Evolutionary conservation across 2,329 filamentous ascomycete species (phyloP), one percentile per base, ranked within the genome.

Genomic region (Elsinoe ampelina): DNA sequence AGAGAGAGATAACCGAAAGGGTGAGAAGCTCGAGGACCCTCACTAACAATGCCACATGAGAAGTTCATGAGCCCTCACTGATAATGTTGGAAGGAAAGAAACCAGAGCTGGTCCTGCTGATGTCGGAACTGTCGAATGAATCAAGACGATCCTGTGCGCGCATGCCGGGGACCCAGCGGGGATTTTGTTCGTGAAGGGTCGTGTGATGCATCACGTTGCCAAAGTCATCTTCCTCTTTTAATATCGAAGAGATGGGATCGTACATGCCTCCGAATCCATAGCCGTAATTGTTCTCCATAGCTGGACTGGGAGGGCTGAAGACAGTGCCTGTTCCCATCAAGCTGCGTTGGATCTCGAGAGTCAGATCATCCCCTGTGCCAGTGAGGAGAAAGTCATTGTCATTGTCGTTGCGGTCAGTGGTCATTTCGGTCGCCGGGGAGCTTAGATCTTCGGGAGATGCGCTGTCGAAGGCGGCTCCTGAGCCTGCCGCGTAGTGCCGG

Each of bases 11-110:
- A 15, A 41, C 38, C 38, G 38, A 41, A n/a, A 41, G 17, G 3
- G 62, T 57, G 15, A 58, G 48, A 5, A 42, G 35, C 15, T 57
- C 17, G 26, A 5, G 26, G 8, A 7, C 7, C 26, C 26, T 30
- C 26, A 30, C 26, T 30, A 7, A 30, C 26, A 30, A 30, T 30
- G 26, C 7, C 7, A 5, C 26, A 30, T 30, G 26, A 30, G 7
- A 30, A 30, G 26, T 7, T 30, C 7, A 30, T n/a, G 41, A 45
- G 10, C 26, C 41, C 11, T 61, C 34, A 54, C 59, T 52, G 51
- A 57, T 26, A 30, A 62, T 34, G 39, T 65, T 61, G 51, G 59
- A 57, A 59, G 66, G 67, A 36, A 58, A 30, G 48, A 65, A 68
- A 39, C 26, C 38, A 19, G 20, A 11, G 20, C 36, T 42, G 13